phyloP scores from a whole-genome alignment of 495 filamentous ascomycete species.

The Hyaloscypha variabilis region DNA sequence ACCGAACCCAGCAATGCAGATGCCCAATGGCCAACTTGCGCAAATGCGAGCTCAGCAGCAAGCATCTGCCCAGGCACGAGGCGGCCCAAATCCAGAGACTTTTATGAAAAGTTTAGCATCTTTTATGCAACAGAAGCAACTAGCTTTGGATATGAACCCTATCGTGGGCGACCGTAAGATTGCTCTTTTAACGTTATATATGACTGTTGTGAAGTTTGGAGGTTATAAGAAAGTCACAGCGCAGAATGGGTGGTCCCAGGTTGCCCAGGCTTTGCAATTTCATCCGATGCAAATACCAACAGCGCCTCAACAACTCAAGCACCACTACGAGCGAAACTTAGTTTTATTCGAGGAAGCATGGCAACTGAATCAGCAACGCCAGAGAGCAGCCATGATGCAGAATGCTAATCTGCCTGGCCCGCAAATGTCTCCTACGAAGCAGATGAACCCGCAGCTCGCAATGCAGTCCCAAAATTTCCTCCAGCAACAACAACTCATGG shows the following conservation, averaged over 20 bases:
- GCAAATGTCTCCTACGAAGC: conserved; percentile 47
- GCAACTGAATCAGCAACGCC: conserved; percentile 59
- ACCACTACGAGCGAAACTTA: conserved; percentile 75
- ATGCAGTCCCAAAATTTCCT: conserved; percentile 38
- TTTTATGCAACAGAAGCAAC: conserved; percentile 69
- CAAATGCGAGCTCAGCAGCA: conserved; percentile 36
- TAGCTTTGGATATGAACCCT: conserved; percentile 71
- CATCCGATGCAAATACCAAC: conserved; percentile 63
- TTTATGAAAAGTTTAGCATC: conserved; percentile 73
- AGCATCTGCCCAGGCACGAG: conserved; percentile 16
- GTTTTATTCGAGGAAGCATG: conserved; percentile 74
- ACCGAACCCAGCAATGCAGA: conserved; percentile 43
- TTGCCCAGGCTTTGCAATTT: conserved; percentile 70
- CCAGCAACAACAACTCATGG: conserved; percentile 48
- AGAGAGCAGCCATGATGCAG: conserved; percentile 51
- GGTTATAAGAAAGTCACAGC: conserved; percentile 75
- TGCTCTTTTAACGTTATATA: conserved; percentile 74
- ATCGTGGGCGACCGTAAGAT: conserved; percentile 69
- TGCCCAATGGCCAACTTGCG: conserved; percentile 33
- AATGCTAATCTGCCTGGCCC: conserved; percentile 33
- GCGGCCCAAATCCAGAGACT: conserved; percentile 54
- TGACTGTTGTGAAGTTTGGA: conserved; percentile 70
- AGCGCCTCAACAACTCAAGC: conserved; percentile 68
- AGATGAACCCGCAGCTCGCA: conserved; percentile 49
- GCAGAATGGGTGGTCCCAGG: conserved; percentile 69